A percentile compares a stretch with the other conserved stretches of the same genome.
Conservation (phyloP, 306 rosid species). For the Myrica gale region DNA sequence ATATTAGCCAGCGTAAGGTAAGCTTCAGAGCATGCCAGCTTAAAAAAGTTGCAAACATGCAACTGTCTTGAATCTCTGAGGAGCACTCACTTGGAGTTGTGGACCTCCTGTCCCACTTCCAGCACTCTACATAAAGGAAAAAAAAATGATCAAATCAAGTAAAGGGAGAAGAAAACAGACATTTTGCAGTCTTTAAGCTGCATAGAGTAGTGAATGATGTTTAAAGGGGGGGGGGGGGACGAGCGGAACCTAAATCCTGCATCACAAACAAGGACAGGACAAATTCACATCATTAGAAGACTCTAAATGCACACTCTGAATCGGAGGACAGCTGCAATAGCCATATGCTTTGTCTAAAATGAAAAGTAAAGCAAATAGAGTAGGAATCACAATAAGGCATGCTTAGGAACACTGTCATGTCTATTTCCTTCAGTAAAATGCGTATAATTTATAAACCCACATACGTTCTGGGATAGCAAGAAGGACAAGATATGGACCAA, state of each 20-base stretch:
- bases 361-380: too few species aligned
- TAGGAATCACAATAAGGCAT: too few species aligned
- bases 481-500: background rate
- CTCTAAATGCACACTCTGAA: too few species aligned
- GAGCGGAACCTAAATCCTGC: background rate
- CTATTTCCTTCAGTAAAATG: background rate
- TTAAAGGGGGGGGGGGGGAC: too few species aligned
- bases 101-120: conserved; percentile 14
- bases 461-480: background rate
- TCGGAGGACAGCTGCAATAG: too few species aligned
- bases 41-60: conserved; percentile 43
- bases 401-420: background rate
- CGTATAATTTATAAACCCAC: background rate
- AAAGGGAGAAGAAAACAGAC: background rate
- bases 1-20: conserved; percentile 48
- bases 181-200: background rate
- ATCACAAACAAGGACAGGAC: background rate
- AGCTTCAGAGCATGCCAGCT: conserved; percentile 44
- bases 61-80: conserved; percentile 34
- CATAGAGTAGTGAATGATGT: background rate
- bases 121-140: background rate
- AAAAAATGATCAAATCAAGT: background rate
- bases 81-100: conserved; percentile 14
- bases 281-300: background rate
- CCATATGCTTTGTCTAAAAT: too few species aligned